Percentiles rank a stretch among this genome's conserved stretches.
Conservation (phyloP, 441 rosid species). For the Mallotus repandus region DNA sequence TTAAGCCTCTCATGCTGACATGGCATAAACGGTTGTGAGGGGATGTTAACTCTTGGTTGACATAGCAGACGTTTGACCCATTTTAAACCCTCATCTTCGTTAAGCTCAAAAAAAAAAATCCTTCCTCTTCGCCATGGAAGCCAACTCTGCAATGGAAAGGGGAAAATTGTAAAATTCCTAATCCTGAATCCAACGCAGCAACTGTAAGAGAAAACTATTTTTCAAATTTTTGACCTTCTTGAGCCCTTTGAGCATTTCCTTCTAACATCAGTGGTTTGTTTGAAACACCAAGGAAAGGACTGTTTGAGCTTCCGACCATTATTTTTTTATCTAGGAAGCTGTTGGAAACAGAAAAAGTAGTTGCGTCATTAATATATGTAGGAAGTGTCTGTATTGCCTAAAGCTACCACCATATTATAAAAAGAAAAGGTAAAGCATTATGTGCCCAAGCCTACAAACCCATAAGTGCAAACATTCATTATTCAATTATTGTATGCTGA, state of each 20-base stretch:
- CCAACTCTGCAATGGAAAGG: too few species aligned
- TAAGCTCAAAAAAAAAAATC: too few species aligned
- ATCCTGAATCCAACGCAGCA: conserved; percentile 35
- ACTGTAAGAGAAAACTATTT: conserved; percentile 33
- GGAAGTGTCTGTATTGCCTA: conserved; percentile 53
- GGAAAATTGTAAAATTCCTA: too few species aligned
- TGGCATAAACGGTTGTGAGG: too few species aligned
- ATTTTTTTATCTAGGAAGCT: conserved; percentile 36
- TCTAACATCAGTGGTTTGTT: conserved; percentile 44
- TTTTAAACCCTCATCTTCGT: too few species aligned
- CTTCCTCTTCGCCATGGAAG: too few species aligned
- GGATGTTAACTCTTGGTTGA: too few species aligned
- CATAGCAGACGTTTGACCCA: too few species aligned
- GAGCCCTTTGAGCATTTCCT: conserved; percentile 36
- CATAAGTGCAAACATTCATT: background rate
- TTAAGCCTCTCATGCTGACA: too few species aligned
- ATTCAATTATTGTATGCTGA: background rate
- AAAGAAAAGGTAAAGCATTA: background rate
- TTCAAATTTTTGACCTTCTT: conserved; percentile 31
- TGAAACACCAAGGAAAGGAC: conserved; percentile 31
- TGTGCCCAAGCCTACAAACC: background rate
- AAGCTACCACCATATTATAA: conserved; percentile 49
- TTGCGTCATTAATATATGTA: conserved; percentile 25
- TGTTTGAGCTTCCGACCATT: conserved; percentile 39
- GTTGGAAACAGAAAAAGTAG: conserved; percentile 36